A percentile compares a stretch with the other conserved stretches of the same genome.
Conservation (phyloP, 352 stramenopile species). For the Phytophthora quininea region DNA sequence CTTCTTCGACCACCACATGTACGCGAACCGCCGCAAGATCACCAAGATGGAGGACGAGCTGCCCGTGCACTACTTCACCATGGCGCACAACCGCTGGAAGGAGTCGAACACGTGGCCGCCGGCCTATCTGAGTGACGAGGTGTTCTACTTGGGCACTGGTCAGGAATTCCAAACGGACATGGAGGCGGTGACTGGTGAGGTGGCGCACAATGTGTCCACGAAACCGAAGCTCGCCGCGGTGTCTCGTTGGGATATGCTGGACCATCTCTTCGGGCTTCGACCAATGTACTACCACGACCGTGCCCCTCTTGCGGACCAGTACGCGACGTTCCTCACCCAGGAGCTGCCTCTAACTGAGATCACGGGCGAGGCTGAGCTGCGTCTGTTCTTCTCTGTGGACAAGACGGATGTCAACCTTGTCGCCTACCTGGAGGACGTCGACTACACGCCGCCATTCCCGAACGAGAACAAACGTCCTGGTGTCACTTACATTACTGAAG, state of each 20-base stretch:
- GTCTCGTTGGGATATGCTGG: slow-evolving; percentile 75
- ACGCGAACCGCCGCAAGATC: slow-evolving; percentile 60
- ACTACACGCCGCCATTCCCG: slow-evolving; percentile 71
- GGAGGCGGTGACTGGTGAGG: slow-evolving; percentile 41
- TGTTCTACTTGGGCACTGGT: slow-evolving; percentile 54
- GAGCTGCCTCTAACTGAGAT: slow-evolving; percentile 65
- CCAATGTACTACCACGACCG: slow-evolving; percentile 86
- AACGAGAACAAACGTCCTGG: slow-evolving; percentile 83
- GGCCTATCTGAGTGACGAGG: slow-evolving; percentile 52
- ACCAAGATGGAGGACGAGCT: slow-evolving; percentile 69
- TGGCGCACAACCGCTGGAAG: slow-evolving; percentile 83
- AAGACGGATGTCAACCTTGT: slow-evolving; percentile 67
- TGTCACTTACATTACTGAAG: slow-evolving; percentile 84
- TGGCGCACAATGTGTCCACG: slow-evolving; percentile 44
- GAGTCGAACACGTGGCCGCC: slow-evolving; percentile 66
- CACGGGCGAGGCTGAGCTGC: slow-evolving; percentile 74
- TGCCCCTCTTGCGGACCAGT: slow-evolving; percentile 50
- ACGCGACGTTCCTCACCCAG: slow-evolving; percentile 66
- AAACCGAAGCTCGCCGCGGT: slow-evolving; percentile 57
- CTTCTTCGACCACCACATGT: slow-evolving; percentile 87
- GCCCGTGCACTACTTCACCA: slow-evolving; percentile 82
- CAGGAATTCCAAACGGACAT: slow-evolving; percentile 57
- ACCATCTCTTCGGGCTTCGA: slow-evolving; percentile 73
- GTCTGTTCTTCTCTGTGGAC: slow-evolving; percentile 84
- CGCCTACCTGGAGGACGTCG: slow-evolving; percentile 80